Evolutionary conservation across 352 stramenopile species (phyloP).

Genomic region (Pythium chondricola): DNA sequence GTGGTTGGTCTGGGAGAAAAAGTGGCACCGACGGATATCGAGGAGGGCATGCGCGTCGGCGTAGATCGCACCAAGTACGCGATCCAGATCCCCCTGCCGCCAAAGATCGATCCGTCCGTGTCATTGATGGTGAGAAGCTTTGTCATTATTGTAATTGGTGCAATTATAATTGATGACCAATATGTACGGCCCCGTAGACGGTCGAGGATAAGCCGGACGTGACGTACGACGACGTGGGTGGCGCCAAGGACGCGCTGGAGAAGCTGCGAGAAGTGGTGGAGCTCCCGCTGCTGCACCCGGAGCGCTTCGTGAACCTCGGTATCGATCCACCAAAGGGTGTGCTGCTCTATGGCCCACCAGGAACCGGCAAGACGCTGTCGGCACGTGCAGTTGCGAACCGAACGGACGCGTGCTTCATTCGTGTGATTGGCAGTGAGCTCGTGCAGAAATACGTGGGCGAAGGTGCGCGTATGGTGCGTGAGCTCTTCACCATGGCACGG

Average conservation of each 20-base stretch:
- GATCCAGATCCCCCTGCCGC: constrained; percentile 97
- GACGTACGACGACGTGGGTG: constrained; percentile 99
- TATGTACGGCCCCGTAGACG: constrained; percentile 81
- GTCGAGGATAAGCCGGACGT: constrained; percentile 99
- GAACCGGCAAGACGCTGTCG: constrained; percentile 96
- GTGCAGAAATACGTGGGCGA: constrained; percentile 99
- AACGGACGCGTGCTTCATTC: constrained; percentile 99
- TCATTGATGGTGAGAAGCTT: constrained; percentile 46
- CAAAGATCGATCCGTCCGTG: constrained; percentile 99
- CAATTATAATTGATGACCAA: background rate
- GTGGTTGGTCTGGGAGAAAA: constrained; percentile 98
- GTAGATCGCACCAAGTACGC: constrained; percentile 97
- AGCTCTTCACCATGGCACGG: constrained; percentile 99
- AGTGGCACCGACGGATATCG: constrained; percentile 98
- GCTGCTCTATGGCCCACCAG: constrained; percentile 96
- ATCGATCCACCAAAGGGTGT: constrained; percentile 99
- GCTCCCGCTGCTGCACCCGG: constrained; percentile 96
- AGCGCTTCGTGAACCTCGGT: constrained; percentile 98
- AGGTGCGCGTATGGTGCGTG: constrained; percentile 98
- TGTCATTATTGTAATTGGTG: background rate
- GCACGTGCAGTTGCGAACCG: constrained; percentile 97
- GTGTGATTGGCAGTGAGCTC: constrained; percentile 98
- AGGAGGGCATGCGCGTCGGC: constrained; percentile 99
- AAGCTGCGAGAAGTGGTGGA: constrained; percentile 99
- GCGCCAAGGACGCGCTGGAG: constrained; percentile 97